These are phyloP conservation scores for Ganoderma lucidum DNA, from an alignment of 1,284 basidiomycete genomes.

Conservation along the genomic window DNA sequence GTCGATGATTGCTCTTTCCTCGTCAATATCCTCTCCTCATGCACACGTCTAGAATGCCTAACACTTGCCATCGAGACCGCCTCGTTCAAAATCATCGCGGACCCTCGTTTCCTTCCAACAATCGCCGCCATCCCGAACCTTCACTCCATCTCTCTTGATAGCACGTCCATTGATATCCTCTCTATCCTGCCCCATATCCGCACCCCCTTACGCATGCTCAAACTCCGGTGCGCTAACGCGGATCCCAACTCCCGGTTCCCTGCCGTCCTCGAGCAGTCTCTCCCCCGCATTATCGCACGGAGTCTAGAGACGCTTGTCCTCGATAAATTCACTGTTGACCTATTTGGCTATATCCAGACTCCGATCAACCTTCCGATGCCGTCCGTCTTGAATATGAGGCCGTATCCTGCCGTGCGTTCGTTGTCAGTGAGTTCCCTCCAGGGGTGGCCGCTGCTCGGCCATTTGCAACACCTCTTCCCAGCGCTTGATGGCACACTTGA, in stretches of 20 bases:
- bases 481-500: not conserved
- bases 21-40: not conserved
- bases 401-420: not conserved
- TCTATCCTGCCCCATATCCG: not conserved
- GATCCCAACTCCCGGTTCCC: not conserved
- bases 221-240: not conserved
- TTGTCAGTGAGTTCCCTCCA: not conserved
- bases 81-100: not conserved
- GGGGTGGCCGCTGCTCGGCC: not conserved
- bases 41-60: not conserved
- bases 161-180: not conserved
- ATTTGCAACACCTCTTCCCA: not conserved
- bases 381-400: not conserved
- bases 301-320: not conserved
- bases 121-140: not conserved
- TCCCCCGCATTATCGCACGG: not conserved
- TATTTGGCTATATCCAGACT: too few relatives aligned
- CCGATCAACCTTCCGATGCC: not conserved
- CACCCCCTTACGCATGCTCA: not conserved
- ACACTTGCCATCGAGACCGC: not conserved
- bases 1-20: not conserved
- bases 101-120: not conserved
- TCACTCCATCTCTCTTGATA: not conserved
- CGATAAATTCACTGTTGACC: not conserved
- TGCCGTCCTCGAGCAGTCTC: not conserved